A percentile compares a stretch with the other conserved stretches of the same genome.
These are phyloP conservation scores for Apiotrichum akiyoshidainum DNA, from an alignment of 1,284 basidiomycete genomes.

Conservation along the genomic window DNA sequence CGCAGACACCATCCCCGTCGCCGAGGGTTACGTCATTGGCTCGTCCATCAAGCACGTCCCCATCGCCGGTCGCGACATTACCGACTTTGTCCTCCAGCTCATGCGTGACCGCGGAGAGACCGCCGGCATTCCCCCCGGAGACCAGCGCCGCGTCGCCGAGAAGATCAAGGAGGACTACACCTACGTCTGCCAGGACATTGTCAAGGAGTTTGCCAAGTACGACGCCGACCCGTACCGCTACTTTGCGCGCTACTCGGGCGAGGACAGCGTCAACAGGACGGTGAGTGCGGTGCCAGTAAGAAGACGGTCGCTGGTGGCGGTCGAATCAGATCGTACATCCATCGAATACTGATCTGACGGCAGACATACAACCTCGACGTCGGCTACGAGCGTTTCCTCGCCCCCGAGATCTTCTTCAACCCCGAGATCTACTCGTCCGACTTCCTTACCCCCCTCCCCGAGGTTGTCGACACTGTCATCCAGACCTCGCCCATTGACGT, in stretches of 20 bases:
- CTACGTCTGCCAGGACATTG: slow-evolving; percentile 99
- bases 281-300: slow-evolving; percentile 54
- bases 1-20: slow-evolving; percentile 52
- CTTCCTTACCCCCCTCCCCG: slow-evolving; percentile 93
- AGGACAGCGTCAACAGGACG: slow-evolving; percentile 86
- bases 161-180: slow-evolving; percentile 98
- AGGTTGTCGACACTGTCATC: slow-evolving; percentile 95
- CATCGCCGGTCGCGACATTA: slow-evolving; percentile 95
- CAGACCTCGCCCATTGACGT: slow-evolving; percentile 95
- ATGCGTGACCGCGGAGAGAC: slow-evolving; percentile 94
- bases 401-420: slow-evolving; percentile 99
- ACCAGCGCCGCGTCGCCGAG: slow-evolving; percentile 85
- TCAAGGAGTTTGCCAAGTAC: slow-evolving; percentile 97
- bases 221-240: slow-evolving; percentile 95
- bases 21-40: slow-evolving; percentile 98
- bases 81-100: slow-evolving; percentile 94
- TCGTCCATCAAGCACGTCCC: slow-evolving; percentile 99
- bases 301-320: too few species aligned
- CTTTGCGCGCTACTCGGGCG: slow-evolving; percentile 90
- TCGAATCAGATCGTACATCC: too few species aligned
- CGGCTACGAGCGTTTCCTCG: slow-evolving; percentile 98
- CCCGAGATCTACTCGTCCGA: slow-evolving; percentile 98
- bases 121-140: slow-evolving; percentile 87
- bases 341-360: too few species aligned
- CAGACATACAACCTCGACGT: slow-evolving; percentile 89